Percentiles rank a stretch among this genome's conserved stretches.
These are phyloP conservation scores for Daldinia grandis DNA, from an alignment of 495 filamentous ascomycete species.

Conservation along the genomic window DNA sequence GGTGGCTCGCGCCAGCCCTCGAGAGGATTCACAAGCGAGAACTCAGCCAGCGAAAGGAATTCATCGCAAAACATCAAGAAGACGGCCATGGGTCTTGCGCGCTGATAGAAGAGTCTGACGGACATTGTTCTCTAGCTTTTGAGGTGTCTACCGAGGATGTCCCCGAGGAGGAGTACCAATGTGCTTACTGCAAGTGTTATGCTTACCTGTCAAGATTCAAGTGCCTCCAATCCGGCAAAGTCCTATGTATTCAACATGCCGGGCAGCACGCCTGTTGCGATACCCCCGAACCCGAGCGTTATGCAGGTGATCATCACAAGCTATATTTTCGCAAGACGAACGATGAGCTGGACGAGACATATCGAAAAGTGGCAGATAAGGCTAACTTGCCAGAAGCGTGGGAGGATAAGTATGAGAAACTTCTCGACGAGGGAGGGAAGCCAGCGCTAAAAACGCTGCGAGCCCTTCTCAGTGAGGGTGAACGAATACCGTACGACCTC, in stretches of 20 bases:
- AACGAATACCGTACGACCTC: constrained; percentile 94
- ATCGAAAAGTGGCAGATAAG: constrained; percentile 84
- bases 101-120: constrained; percentile 52
- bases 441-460: constrained; percentile 88
- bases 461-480: constrained; percentile 87
- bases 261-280: constrained; percentile 83
- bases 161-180: constrained; percentile 89
- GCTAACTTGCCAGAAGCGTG: constrained; percentile 86
- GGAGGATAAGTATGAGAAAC: constrained; percentile 87
- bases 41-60: constrained; percentile 68
- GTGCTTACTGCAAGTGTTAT: constrained; percentile 90
- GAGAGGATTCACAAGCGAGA: constrained; percentile 79
- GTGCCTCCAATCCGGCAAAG: constrained; percentile 79
- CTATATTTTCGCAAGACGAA: constrained; percentile 80
- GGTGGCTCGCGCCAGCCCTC: constrained; percentile 90
- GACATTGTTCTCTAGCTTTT: constrained; percentile 53
- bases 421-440: constrained; percentile 80
- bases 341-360: constrained; percentile 68
- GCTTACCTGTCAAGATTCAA: constrained; percentile 90
- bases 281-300: constrained; percentile 64
- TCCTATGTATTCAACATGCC: constrained; percentile 80
- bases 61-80: constrained; percentile 71
- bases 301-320: constrained; percentile 69
- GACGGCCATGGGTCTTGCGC: constrained; percentile 54
- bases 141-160: constrained; percentile 74